phyloP scores from a whole-genome alignment of 2,329 filamentous ascomycete species.

The Intubia oerlemansii region DNA sequence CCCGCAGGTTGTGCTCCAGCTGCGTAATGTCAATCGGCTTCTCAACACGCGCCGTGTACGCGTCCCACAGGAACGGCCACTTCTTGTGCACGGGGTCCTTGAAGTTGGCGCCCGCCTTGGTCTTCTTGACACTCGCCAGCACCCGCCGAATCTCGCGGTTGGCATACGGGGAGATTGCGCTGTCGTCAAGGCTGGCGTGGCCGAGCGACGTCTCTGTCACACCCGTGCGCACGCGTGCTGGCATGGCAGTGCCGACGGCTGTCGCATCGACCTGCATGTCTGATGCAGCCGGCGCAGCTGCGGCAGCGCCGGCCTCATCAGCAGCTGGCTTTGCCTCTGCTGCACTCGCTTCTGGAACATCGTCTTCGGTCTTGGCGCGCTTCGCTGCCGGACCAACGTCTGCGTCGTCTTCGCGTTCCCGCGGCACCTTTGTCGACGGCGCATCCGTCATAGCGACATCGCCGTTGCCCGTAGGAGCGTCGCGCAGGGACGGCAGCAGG shows the following conservation, averaged over 20 bases:
- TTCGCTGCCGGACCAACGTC: conserved; percentile 51
- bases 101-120: conserved; percentile 59
- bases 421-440: conserved; percentile 42
- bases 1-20: conserved; percentile 63
- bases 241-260: conserved; percentile 7
- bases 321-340: not conserved
- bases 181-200: conserved; percentile 20
- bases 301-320: not conserved
- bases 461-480: conserved; percentile 14
- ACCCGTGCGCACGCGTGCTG: conserved; percentile 11
- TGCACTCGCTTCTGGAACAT: conserved; percentile 6
- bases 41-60: conserved; percentile 46
- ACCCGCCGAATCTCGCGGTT: conserved; percentile 41
- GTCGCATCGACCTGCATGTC: conserved; percentile 11
- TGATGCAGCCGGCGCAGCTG: not conserved
- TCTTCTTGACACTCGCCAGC: conserved; percentile 64
- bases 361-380: conserved; percentile 44
- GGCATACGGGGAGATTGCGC: conserved; percentile 35
- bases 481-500: conserved; percentile 6
- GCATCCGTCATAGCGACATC: conserved; percentile 21
- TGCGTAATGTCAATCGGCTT: conserved; percentile 68
- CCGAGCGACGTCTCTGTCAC: conserved; percentile 18
- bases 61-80: conserved; percentile 54
- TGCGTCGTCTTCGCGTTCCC: conserved; percentile 58
- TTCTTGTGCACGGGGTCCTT: conserved; percentile 55